Conservation (phyloP, 2,329 filamentous ascomycete species). For the Byssoonygena ceratinophila region DNA sequence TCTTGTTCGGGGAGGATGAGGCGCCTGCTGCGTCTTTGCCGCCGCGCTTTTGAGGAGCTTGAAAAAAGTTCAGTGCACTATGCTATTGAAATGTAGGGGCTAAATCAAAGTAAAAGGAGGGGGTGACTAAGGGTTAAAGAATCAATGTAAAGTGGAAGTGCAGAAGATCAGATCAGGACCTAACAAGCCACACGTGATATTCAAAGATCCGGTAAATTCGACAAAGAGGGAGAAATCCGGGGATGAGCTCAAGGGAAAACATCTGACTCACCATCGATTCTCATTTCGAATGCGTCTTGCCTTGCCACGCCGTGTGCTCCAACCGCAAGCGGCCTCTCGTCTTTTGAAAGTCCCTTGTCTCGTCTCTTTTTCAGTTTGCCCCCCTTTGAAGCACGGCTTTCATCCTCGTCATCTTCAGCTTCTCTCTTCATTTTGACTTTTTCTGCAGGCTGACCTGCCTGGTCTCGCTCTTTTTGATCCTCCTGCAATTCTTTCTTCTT, state of each 20-base stretch:
- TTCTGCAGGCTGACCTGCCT: constrained; percentile 39
- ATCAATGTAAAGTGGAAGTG: neutral
- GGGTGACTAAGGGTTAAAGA: neutral
- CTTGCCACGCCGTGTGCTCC: constrained; percentile 54
- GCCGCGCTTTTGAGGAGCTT: constrained; percentile 14
- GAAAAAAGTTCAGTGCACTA: neutral
- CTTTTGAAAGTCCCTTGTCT: constrained; percentile 51
- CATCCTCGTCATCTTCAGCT: constrained; percentile 37
- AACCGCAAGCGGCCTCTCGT: constrained; percentile 50
- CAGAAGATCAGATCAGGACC: neutral
- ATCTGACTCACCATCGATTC: constrained; percentile 43
- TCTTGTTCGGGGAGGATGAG: constrained; percentile 32
- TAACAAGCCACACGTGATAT: neutral
- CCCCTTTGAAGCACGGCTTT: constrained; percentile 40
- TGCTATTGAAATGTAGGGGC: neutral
- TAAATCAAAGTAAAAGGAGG: neutral
- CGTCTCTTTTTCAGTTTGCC: constrained; percentile 71
- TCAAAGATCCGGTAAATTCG: neutral
- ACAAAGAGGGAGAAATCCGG: neutral
- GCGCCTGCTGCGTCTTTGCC: constrained; percentile 19
- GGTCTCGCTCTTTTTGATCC: constrained; percentile 41
- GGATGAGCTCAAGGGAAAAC: neutral
- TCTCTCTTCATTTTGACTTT: constrained; percentile 39
- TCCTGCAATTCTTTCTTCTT: constrained; percentile 48
- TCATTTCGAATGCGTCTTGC: constrained; percentile 53